Percentiles rank a stretch among this genome's conserved stretches.
phyloP scores from a whole-genome alignment of 495 filamentous ascomycete species.

The Paragyromitra xinjiangensis region DNA sequence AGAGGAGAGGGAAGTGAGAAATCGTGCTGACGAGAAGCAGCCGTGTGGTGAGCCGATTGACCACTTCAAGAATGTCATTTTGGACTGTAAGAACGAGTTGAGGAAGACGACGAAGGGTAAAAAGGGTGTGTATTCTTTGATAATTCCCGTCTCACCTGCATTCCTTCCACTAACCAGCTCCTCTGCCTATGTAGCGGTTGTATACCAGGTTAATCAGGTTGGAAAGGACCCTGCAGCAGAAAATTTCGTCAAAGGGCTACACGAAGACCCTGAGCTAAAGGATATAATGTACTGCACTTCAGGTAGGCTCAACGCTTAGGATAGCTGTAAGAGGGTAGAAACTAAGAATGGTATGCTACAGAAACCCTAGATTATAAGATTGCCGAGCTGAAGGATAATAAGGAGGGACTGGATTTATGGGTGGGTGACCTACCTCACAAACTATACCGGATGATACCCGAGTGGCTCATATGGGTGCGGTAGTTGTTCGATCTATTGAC shows the following conservation, averaged over 20 bases:
- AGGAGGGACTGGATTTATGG: constrained; percentile 5
- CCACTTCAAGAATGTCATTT: constrained; percentile 26
- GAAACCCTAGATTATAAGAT: neutral
- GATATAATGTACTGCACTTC: constrained; percentile 46
- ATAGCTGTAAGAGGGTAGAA: neutral
- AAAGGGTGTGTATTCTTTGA: neutral
- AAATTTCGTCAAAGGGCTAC: constrained; percentile 26
- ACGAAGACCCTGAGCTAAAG: constrained; percentile 9
- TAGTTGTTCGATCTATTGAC: neutral
- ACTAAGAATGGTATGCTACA: neutral
- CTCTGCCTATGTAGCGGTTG: constrained; percentile 31
- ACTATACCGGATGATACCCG: neutral
- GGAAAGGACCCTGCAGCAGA: constrained; percentile 26
- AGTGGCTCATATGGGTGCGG: neutral
- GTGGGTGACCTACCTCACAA: neutral
- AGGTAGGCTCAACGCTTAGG: constrained; percentile 15
- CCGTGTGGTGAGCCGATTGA: constrained; percentile 19
- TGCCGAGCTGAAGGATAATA: constrained; percentile 3
- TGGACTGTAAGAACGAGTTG: constrained; percentile 3
- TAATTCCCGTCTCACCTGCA: neutral
- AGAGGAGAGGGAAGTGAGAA: neutral
- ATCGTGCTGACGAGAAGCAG: constrained; percentile 2
- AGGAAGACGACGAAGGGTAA: neutral
- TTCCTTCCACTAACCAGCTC: neutral
- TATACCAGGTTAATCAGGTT: constrained; percentile 49